These are phyloP conservation scores for Ogataea nitratoaversa DNA, from an alignment of 805 yeast species.

Conservation along the genomic window DNA sequence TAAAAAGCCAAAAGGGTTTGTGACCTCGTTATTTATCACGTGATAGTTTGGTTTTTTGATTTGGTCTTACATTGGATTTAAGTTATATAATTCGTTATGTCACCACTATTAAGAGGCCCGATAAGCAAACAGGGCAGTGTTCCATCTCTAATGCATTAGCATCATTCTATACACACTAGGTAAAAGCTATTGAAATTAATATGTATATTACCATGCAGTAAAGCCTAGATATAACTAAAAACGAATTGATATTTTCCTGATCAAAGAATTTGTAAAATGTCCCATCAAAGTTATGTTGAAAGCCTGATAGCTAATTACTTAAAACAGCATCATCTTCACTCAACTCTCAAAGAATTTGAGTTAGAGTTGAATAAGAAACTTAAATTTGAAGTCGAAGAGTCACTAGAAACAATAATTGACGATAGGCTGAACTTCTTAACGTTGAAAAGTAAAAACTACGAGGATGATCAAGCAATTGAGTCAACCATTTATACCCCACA, in stretches of 20 bases:
- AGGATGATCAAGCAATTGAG: constrained; percentile 3
- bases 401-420: constrained; percentile 31
- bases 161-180: too few species aligned
- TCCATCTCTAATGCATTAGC: too few species aligned
- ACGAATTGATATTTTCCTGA: too few species aligned
- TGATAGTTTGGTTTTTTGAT: too few species aligned
- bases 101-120: too few species aligned
- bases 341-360: constrained; percentile 47
- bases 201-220: too few species aligned
- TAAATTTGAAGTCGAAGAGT: constrained; percentile 28
- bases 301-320: constrained; percentile 57
- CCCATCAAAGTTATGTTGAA: constrained; percentile 10
- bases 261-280: not conserved
- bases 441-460: constrained; percentile 8
- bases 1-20: not conserved
- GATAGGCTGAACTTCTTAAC: constrained; percentile 30
- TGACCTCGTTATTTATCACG: not conserved
- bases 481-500: constrained; percentile 19
- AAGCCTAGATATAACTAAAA: too few species aligned
- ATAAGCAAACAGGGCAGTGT: too few species aligned
- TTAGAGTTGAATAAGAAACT: constrained; percentile 37
- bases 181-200: too few species aligned
- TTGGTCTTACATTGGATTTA: too few species aligned
- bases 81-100: too few species aligned
- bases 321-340: constrained; percentile 40